Percentiles rank a stretch among this genome's conserved stretches.
Evolutionary conservation across 805 yeast genomes (phyloP).

Genomic region (Starmera quercuum): DNA sequence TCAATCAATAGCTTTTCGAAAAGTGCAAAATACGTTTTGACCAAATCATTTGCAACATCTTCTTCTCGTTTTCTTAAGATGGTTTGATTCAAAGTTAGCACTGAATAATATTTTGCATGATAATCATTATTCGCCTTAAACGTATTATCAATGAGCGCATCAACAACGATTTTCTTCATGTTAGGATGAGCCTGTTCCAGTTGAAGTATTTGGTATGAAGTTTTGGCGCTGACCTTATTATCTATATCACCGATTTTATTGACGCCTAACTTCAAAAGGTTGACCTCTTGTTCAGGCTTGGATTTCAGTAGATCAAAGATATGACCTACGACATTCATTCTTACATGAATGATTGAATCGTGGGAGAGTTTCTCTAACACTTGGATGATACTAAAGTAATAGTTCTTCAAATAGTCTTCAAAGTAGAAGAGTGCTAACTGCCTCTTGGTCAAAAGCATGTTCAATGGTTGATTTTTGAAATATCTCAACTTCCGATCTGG

Average conservation of each 20-base stretch:
- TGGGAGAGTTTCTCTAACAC: constrained; percentile 75
- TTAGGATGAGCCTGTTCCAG: constrained; percentile 91
- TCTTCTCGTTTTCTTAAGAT: constrained; percentile 73
- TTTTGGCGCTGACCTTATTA: constrained; percentile 81
- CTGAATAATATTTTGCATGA: constrained; percentile 82
- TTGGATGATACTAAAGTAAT: constrained; percentile 69
- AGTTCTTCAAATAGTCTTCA: constrained; percentile 80
- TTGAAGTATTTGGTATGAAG: constrained; percentile 73
- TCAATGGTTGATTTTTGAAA: constrained; percentile 66
- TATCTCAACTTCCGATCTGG: constrained; percentile 78
- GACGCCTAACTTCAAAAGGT: constrained; percentile 78
- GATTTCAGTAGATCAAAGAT: constrained; percentile 72
- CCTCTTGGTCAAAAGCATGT: constrained; percentile 36
- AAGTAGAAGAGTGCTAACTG: constrained; percentile 71
- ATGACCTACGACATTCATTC: constrained; percentile 68
- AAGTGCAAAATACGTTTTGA: constrained; percentile 77
- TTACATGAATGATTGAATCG: constrained; percentile 85
- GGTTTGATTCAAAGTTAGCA: constrained; percentile 87
- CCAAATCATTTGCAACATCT: constrained; percentile 73
- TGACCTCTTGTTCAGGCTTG: constrained; percentile 96
- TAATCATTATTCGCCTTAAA: constrained; percentile 72
- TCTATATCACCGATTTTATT: constrained; percentile 93
- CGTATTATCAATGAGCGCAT: constrained; percentile 72
- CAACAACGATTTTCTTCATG: constrained; percentile 78
- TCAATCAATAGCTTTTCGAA: constrained; percentile 78